Evolutionary conservation across 108 stramenopile genomes (phyloP).

Genomic region (Nitzschia putrida): DNA sequence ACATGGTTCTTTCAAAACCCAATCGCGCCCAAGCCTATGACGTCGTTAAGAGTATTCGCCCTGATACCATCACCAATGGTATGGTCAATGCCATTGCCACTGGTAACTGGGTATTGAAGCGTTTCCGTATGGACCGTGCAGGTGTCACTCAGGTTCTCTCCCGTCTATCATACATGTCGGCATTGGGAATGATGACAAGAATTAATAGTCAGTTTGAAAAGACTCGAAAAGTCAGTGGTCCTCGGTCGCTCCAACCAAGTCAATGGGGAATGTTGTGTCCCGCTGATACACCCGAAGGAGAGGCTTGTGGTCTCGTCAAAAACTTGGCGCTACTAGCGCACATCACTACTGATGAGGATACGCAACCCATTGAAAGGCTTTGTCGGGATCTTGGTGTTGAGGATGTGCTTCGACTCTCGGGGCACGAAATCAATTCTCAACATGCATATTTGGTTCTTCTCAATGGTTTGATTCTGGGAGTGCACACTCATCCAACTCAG

Average conservation of each 20-base stretch:
- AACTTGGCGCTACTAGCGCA: constrained; percentile 95
- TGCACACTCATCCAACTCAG: constrained; percentile 71
- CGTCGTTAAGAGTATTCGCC: constrained; percentile 86
- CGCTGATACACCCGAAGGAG: constrained; percentile 95
- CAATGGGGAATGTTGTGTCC: constrained; percentile 99
- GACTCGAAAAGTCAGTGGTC: constrained; percentile 95
- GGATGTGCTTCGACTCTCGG: constrained; percentile 88
- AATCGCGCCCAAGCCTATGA: constrained; percentile 95
- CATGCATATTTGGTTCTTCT: constrained; percentile 89
- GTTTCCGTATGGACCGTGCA: constrained; percentile 98
- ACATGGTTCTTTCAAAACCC: constrained; percentile 93
- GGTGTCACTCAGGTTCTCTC: constrained; percentile 97
- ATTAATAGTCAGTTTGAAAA: constrained; percentile 98
- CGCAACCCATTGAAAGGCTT: constrained; percentile 83
- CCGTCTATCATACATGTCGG: constrained; percentile 91
- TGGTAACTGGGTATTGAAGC: constrained; percentile 98
- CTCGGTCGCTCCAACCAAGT: constrained; percentile 94
- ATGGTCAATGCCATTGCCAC: constrained; percentile 96
- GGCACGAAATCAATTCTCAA: constrained; percentile 87
- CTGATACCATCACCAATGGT: constrained; percentile 95
- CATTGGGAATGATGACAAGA: constrained; percentile 98
- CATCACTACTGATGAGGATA: constrained; percentile 95
- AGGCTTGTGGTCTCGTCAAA: constrained; percentile 97
- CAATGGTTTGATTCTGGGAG: constrained; percentile 95
- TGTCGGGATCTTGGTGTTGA: constrained; percentile 96